Base-by-base conservation (phyloP, 2,329 filamentous ascomycete genomes). In the Delphinella strobiligena region DNA sequence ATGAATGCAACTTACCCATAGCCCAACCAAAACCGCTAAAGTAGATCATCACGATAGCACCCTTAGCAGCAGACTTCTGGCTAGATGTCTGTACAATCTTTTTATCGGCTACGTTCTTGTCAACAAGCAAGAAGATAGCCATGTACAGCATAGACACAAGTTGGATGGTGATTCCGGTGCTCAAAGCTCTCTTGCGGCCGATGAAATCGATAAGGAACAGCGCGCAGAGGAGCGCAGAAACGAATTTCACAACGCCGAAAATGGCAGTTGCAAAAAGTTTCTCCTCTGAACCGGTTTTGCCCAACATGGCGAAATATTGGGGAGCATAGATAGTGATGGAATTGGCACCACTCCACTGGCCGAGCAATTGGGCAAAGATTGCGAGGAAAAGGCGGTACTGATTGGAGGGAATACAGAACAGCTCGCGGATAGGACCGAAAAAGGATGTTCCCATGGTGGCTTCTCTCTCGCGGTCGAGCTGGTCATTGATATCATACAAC, bases 161-260 rank as follows among this genome's bases (percentile, higher is more conserved):
- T 41, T 72, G 69, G 0, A 71, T 50, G 2, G 53, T 53, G 33
- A 72, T 69, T 7, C 69, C 69, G n/a, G 61, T 59, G 31, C 61
- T 56, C 5, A 73, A 58, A 1, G 68, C 59, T 11, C 67, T 59
- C 60, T 86, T 87, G 43, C 83, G 78, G 4, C 83, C 83, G 47
- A 88, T 78, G 39, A 81, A 76, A 49, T 88, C 83, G 47, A 88
- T 81, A 7, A 88, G 70, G 69, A 88, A 85, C 38, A 87, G 68
- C 0, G 82, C 82, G 55, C 82, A 88, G 30, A 74, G 48, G 22
- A 87, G 54, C 11, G 80, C 74, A 0, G 78, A 71, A 5, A 74
- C 55, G 40, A 88, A 72, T 54, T 88, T 88, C 49, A 86, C 68
- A 37, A 86, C 72, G 32, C 82, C 82, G 39, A 88, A 86, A 37